Conservation (phyloP, 352 stramenopile genomes). For the Pythium grandisporangium region DNA sequence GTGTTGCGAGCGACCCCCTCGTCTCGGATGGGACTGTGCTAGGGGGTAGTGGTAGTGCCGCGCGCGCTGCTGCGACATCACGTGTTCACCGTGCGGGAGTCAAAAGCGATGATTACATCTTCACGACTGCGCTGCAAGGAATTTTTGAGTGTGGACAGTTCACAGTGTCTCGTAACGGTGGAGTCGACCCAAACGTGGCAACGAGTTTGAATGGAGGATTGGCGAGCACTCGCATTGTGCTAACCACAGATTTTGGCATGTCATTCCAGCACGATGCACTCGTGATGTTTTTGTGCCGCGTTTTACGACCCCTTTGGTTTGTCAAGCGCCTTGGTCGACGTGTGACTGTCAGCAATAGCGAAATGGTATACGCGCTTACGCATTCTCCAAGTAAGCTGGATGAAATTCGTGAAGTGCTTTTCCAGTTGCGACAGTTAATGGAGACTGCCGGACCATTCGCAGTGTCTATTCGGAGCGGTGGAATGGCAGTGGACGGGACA, state of each 20-base stretch:
- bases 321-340: conserved; percentile 44
- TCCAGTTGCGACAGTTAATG: conserved; percentile 77
- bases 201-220: conserved; percentile 6
- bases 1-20: conserved; percentile 69
- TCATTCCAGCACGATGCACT: conserved; percentile 83
- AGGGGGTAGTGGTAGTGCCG: conserved; percentile 17
- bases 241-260: conserved; percentile 82
- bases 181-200: no score
- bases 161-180: conserved; percentile 3
- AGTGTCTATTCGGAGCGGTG: conserved; percentile 61
- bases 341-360: conserved; percentile 21
- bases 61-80: conserved; percentile 21
- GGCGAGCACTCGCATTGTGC: conserved; percentile 61
- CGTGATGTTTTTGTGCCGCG: conserved; percentile 66
- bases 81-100: conserved; percentile 33
- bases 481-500: no score
- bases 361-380: conserved; percentile 25
- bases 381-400: conserved; percentile 49
- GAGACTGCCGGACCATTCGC: conserved; percentile 65
- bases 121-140: conserved; percentile 59
- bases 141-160: conserved; percentile 80
- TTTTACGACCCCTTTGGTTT: conserved; percentile 73
- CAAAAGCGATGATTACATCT: conserved; percentile 78
- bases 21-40: conserved; percentile 41
- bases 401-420: conserved; percentile 71